Percentiles rank a stretch among this genome's conserved stretches.
Conservation (phyloP, 2,329 filamentous ascomycete genomes). For the Aspergillus vadensis region DNA sequence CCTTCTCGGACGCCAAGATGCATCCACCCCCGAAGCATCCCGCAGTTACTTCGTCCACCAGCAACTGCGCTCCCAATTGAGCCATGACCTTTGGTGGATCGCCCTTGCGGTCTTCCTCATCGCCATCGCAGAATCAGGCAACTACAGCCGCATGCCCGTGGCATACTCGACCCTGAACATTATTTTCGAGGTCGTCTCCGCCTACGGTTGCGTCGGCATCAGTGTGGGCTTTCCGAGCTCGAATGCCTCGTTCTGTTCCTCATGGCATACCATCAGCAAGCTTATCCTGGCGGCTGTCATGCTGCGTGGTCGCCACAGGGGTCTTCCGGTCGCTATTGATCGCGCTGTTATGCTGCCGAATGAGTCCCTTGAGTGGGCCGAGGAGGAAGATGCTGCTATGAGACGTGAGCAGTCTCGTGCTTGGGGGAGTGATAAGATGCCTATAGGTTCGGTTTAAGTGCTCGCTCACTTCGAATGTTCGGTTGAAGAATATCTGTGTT, state of each 20-base stretch:
- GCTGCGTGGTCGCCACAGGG: slow-evolving; percentile 59
- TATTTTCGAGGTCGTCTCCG: slow-evolving; percentile 49
- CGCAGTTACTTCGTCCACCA: slow-evolving; percentile 55
- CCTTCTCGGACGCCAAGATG: slow-evolving; percentile 26
- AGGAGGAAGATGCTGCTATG: slow-evolving; percentile 45
- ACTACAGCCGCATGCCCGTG: slow-evolving; percentile 56
- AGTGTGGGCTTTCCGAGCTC: slow-evolving; percentile 58
- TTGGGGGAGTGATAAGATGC: slow-evolving; percentile 27
- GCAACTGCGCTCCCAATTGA: slow-evolving; percentile 65
- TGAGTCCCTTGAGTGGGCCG: slow-evolving; percentile 44
- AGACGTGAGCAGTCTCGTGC: slow-evolving; percentile 31
- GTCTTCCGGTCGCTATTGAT: slow-evolving; percentile 59
- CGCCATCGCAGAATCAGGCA: slow-evolving; percentile 59
- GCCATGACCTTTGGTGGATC: slow-evolving; percentile 69
- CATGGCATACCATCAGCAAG: slow-evolving; percentile 59
- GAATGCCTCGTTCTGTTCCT: slow-evolving; percentile 59
- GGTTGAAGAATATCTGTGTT: no score
- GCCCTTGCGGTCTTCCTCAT: slow-evolving; percentile 63
- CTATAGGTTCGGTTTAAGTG: slow-evolving; percentile 28
- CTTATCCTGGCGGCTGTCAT: slow-evolving; percentile 61
- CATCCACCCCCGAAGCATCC: slow-evolving; percentile 32
- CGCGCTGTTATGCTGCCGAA: slow-evolving; percentile 49
- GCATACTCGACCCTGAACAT: slow-evolving; percentile 62
- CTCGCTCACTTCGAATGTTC: not conserved
- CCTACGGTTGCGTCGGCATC: slow-evolving; percentile 64